Evolutionary conservation across 2,329 filamentous ascomycete genomes (phyloP), one percentile per base, ranked within the genome.

Genomic region (Plectosphaerella cucumerina): DNA sequence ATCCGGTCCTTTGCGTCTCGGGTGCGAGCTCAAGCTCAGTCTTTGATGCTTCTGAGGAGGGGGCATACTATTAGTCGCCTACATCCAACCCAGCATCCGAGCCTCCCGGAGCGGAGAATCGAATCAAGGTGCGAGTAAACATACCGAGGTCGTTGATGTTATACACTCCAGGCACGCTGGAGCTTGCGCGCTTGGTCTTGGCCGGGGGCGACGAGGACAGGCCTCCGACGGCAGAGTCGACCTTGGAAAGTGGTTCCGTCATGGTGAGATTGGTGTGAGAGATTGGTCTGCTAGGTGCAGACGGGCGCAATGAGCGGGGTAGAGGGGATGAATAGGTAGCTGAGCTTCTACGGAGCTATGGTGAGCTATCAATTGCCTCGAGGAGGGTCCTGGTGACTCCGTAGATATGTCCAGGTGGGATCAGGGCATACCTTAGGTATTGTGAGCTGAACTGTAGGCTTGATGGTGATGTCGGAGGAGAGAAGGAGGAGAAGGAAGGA

Each of bases 201-300:
- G 39, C 39, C 53, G 80, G 76, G 33, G 87, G 81, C 53, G 85
- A 85, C 62, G 81, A 80, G 59, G 83, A 81, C 62, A 92, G 72
- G 71, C 90, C 89, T 67, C 90, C 85, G 66, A 95, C 84, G 76
- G 90, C 90, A 54, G 92, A 96, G 73, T 97, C 92, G 76, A 96
- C 85, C 78, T 95, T 96, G 73, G 82, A 81, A 68, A 96, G 82
- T 64, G 86, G 81, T 70, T 75, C 73, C 56, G 74, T 65, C 67
- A 72, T 71, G 63, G 56, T 70, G 59, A 23, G 44, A 31, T 22
- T 47, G 34, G 39, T 20, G 18, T 47, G 34, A 31, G 39, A 18
- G 18, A 18, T 39, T 15, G 31, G 50, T 52, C 44, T 54, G 26
- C 51, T 47, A 50, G 8, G 6, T 18, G 26, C 39, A 42, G 39